phyloP scores from a whole-genome alignment of 2,329 filamentous ascomycete species.

The Ophiostoma fasciatum region DNA sequence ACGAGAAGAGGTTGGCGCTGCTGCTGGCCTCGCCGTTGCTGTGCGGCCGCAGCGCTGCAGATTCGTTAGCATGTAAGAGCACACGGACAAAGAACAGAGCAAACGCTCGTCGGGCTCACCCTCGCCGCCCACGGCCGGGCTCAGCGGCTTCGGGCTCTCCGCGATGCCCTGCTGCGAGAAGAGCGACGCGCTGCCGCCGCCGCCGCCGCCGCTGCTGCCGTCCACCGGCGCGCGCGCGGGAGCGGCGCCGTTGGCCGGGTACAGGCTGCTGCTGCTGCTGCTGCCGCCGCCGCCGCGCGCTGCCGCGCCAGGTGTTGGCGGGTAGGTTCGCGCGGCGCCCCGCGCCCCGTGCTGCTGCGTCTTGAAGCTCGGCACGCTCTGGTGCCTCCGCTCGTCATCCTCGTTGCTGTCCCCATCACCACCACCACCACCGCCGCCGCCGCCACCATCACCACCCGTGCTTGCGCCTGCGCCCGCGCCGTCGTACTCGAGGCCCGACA shows the following conservation, averaged over 20 bases:
- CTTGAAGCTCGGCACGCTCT: conserved; percentile 61
- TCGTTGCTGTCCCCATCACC: no score
- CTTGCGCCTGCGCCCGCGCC: no score
- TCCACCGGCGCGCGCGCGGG: conserved; percentile 28
- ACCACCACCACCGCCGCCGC: conserved; percentile 16
- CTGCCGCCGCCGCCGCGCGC: conserved; percentile 37
- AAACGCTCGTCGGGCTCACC: no score
- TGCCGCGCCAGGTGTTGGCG: conserved; percentile 28
- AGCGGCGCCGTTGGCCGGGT: conserved; percentile 45
- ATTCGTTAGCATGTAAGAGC: background rate
- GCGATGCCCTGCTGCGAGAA: conserved; percentile 61
- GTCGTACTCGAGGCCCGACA: conserved; percentile 43
- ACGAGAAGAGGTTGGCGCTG: conserved; percentile 52
- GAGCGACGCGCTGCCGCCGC: conserved; percentile 37
- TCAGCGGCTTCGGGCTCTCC: conserved; percentile 76
- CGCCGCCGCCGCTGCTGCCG: conserved; percentile 18
- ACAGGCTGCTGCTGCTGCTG: conserved; percentile 36
- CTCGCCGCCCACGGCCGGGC: conserved; percentile 27
- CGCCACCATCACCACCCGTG: background rate
- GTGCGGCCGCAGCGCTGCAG: no score
- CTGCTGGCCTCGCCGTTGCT: conserved; percentile 36
- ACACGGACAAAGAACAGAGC: background rate
- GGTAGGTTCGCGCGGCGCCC: background rate
- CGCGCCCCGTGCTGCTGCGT: conserved; percentile 49
- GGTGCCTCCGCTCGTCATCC: conserved; percentile 44